A percentile compares a stretch with the other conserved stretches of the same genome.
Conservation (phyloP, 306 rosid species). For the Morella rubra region DNA sequence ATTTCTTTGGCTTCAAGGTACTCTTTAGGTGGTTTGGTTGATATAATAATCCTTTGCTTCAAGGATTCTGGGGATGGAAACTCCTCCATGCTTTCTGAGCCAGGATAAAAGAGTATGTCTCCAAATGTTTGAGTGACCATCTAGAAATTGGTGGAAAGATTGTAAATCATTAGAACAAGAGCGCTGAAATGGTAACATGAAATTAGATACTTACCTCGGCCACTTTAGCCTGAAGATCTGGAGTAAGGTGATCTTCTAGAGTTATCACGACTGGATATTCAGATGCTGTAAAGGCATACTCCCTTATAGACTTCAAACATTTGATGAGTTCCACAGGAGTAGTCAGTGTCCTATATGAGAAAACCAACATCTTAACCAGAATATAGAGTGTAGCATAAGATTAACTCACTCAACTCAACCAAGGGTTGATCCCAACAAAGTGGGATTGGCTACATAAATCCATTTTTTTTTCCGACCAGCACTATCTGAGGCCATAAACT, state of each 20-base stretch:
- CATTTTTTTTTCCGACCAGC: not conserved
- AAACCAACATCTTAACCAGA: slow-evolving; percentile 15
- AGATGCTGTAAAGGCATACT: slow-evolving; percentile 73
- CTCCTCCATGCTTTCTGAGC: slow-evolving; percentile 64
- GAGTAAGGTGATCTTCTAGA: slow-evolving; percentile 92
- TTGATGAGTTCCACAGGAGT: slow-evolving; percentile 86
- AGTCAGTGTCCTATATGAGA: slow-evolving; percentile 73
- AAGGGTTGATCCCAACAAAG: not conserved
- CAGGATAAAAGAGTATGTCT: slow-evolving; percentile 70
- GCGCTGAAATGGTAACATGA: slow-evolving; percentile 19
- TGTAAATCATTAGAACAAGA: slow-evolving; percentile 25
- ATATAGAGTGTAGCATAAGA: not conserved
- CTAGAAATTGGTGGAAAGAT: slow-evolving; percentile 45
- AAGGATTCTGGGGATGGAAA: slow-evolving; percentile 93
- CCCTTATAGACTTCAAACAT: slow-evolving; percentile 82
- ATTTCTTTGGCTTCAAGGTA: slow-evolving; percentile 71
- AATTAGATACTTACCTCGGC: slow-evolving; percentile 58
- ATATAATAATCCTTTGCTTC: slow-evolving; percentile 75
- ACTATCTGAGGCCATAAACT: not conserved
- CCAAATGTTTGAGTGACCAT: slow-evolving; percentile 76
- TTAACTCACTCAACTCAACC: not conserved
- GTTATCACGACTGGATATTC: slow-evolving; percentile 94
- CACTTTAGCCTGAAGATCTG: slow-evolving; percentile 92
- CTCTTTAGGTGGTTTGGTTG: slow-evolving; percentile 98
- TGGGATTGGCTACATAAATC: not conserved